Evolutionary conservation across 2,329 filamentous ascomycete species (phyloP).

Genomic region (Lachnellula subtilissima): DNA sequence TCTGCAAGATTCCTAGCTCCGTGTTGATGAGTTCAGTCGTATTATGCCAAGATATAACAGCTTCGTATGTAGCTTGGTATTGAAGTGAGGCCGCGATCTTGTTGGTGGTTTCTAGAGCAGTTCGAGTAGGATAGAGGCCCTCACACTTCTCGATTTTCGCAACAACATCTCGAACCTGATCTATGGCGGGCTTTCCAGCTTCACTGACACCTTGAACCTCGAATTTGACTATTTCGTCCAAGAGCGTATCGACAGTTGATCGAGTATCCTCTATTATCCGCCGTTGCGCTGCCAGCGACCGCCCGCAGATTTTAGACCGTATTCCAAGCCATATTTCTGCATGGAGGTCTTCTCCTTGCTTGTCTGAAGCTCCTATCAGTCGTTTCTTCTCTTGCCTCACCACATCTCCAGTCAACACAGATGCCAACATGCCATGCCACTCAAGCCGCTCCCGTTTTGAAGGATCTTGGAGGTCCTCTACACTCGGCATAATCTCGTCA

Average conservation of each 20-base stretch:
- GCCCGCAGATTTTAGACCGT: constrained; percentile 75
- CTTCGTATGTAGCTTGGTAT: constrained; percentile 79
- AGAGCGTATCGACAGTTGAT: constrained; percentile 62
- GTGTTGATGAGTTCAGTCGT: constrained; percentile 95
- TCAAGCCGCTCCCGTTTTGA: constrained; percentile 86
- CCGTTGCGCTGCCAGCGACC: constrained; percentile 77
- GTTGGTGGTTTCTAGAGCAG: constrained; percentile 68
- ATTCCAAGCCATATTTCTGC: constrained; percentile 84
- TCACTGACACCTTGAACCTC: constrained; percentile 91
- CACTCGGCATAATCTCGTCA: constrained; percentile 80
- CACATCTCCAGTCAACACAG: constrained; percentile 92
- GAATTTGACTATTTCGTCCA: constrained; percentile 90
- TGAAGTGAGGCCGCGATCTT: constrained; percentile 69
- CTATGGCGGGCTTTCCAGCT: constrained; percentile 74
- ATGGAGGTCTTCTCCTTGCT: constrained; percentile 59
- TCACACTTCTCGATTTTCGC: constrained; percentile 87
- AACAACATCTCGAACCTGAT: constrained; percentile 88
- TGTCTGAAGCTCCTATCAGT: constrained; percentile 70
- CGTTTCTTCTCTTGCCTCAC: constrained; percentile 98
- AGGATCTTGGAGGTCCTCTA: constrained; percentile 85
- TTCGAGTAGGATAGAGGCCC: constrained; percentile 75
- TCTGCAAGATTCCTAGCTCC: constrained; percentile 83
- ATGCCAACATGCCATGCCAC: constrained; percentile 97
- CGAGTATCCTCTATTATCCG: constrained; percentile 85
- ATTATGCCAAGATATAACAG: constrained; percentile 94